A percentile compares a stretch with the other conserved stretches of the same genome.
phyloP scores from a whole-genome alignment of 345 rosid species.

The Gossypium herbaceum region DNA sequence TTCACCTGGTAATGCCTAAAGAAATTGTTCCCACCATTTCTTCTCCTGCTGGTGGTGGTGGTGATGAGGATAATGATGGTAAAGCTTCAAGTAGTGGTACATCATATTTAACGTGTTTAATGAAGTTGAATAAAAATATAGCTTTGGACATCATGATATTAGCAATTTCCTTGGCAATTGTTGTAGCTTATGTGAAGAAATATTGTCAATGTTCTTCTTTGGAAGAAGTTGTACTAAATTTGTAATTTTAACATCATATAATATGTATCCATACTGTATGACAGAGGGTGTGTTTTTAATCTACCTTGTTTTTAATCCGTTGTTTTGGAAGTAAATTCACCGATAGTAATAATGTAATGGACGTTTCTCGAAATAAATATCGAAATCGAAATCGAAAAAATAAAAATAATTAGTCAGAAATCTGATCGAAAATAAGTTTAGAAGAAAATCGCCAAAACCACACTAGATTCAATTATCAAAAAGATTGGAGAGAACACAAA shows the following conservation, averaged over 20 bases:
- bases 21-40: not conserved
- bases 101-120: not conserved
- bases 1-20: conserved; percentile 3
- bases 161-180: not conserved
- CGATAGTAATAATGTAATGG: too few species aligned
- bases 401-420: too few species aligned
- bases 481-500: too few species aligned
- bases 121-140: not conserved
- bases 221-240: not conserved
- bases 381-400: too few species aligned
- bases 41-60: not conserved
- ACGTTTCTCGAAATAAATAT: too few species aligned
- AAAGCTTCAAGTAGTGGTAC: not conserved
- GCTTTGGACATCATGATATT: not conserved
- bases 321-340: too few species aligned
- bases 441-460: too few species aligned
- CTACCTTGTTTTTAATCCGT: too few species aligned
- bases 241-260: not conserved
- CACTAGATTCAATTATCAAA: accelerated
- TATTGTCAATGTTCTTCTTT: not conserved
- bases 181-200: not conserved
- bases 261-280: too few species aligned
- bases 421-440: too few species aligned
- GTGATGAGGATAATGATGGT: not conserved
- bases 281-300: too few species aligned